Conservation (phyloP, 768 basidiomycete genomes). For the Hirschioporus abietinus region DNA sequence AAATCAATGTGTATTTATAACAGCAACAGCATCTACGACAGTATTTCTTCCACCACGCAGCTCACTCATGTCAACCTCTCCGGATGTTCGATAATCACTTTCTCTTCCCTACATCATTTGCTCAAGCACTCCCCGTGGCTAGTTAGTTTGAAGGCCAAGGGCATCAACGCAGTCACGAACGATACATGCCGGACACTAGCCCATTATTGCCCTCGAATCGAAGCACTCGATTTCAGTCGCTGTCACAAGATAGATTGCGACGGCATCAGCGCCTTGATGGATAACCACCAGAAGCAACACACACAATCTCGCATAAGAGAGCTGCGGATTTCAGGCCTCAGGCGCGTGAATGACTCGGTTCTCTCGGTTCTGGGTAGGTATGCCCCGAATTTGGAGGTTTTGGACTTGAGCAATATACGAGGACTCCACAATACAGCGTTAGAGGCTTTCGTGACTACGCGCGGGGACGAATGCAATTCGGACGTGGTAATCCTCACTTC, state of each 20-base stretch:
- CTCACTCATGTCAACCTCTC: conserved; percentile 66
- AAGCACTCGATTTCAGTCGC: conserved; percentile 62
- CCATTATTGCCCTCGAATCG: conserved; percentile 49
- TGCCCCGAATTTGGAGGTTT: conserved; percentile 66
- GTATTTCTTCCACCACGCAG: conserved; percentile 38
- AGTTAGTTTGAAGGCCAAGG: conserved; percentile 56
- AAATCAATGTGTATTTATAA: conserved; percentile 46
- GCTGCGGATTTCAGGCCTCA: conserved; percentile 65
- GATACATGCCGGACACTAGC: conserved; percentile 67
- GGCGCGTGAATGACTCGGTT: conserved; percentile 49
- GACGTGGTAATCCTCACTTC: conserved; percentile 44
- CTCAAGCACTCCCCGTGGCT: conserved; percentile 60
- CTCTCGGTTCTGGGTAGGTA: conserved; percentile 64
- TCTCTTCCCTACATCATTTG: conserved; percentile 63
- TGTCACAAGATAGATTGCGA: conserved; percentile 64
- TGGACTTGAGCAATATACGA: conserved; percentile 73
- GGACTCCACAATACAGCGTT: conserved; percentile 71
- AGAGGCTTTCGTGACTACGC: conserved; percentile 63
- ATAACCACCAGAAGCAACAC: conserved; percentile 16
- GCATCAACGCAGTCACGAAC: conserved; percentile 64
- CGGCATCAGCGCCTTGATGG: conserved; percentile 49
- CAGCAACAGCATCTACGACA: conserved; percentile 4
- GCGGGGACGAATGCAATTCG: conserved; percentile 30
- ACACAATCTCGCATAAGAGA: conserved; percentile 37
- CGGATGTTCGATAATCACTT: conserved; percentile 64